Evolutionary conservation across 441 rosid species (phyloP).

Genomic region (Brassica hybrid): DNA sequence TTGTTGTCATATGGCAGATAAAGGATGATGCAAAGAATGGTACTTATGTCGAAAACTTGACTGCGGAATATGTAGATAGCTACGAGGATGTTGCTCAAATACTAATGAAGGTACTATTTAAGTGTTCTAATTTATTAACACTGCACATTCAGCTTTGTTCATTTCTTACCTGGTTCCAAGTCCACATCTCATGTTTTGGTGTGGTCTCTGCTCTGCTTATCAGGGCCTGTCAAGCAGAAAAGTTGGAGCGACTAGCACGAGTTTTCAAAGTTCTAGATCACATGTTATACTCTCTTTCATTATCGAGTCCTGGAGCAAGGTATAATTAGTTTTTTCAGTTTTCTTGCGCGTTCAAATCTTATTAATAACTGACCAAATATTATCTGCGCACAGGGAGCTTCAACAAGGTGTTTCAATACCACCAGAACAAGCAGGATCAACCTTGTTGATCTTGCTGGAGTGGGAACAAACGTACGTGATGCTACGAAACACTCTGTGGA

Average conservation of each 20-base stretch:
- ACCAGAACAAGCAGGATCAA: slow-evolving; percentile 87
- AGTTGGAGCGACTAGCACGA: slow-evolving; percentile 92
- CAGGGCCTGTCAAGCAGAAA: slow-evolving; percentile 93
- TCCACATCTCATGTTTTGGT: slow-evolving; percentile 28
- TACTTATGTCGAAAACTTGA: slow-evolving; percentile 75
- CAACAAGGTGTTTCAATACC: slow-evolving; percentile 82
- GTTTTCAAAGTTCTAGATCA: slow-evolving; percentile 95
- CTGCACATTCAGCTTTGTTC: background rate
- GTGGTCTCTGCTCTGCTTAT: slow-evolving; percentile 27
- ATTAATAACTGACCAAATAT: slow-evolving; percentile 22
- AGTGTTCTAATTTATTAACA: too few relatives aligned
- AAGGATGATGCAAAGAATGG: slow-evolving; percentile 85
- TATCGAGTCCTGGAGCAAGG: slow-evolving; percentile 43
- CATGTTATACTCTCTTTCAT: slow-evolving; percentile 59
- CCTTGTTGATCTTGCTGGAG: slow-evolving; percentile 90
- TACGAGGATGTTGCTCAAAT: slow-evolving; percentile 84
- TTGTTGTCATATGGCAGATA: slow-evolving; percentile 53
- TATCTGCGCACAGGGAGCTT: slow-evolving; percentile 58
- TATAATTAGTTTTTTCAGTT: background rate
- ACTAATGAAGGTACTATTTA: slow-evolving; percentile 70
- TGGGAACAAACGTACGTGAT: slow-evolving; percentile 66
- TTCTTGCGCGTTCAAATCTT: background rate
- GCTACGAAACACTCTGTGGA: slow-evolving; percentile 58
- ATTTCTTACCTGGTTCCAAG: slow-evolving; percentile 8
- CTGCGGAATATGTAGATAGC: slow-evolving; percentile 81